phyloP scores from a whole-genome alignment of 148 eudicot species.

The Gaultheria prostrata region DNA sequence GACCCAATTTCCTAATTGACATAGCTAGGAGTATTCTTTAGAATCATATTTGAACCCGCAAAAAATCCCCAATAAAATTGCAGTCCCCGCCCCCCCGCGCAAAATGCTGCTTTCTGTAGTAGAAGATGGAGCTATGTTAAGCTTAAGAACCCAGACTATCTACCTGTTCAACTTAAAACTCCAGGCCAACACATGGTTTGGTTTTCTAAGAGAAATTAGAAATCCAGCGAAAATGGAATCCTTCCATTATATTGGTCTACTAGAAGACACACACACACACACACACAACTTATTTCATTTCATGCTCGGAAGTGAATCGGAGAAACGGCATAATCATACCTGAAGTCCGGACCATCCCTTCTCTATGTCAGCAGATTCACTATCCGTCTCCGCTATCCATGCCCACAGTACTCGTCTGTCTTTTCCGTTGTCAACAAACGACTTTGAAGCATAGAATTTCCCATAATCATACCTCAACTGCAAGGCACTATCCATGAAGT shows the following conservation, averaged over 20 bases:
- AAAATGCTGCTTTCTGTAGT: not conserved
- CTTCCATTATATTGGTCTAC: not conserved
- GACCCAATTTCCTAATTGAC: not conserved
- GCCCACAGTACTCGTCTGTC: constrained; percentile 26
- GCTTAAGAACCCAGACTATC: not conserved
- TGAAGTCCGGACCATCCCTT: constrained; percentile 33
- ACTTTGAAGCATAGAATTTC: constrained; percentile 29
- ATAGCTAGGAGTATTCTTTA: not conserved
- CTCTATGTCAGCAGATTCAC: constrained; percentile 15
- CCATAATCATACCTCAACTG: constrained; percentile 28
- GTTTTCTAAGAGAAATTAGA: not conserved
- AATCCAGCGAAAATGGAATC: not conserved
- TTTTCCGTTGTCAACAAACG: constrained; percentile 21
- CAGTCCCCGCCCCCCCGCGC: too few relatives aligned
- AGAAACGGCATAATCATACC: constrained; percentile 12
- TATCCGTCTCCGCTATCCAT: constrained; percentile 25
- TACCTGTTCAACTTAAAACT: not conserved
- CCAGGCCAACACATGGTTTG: not conserved
- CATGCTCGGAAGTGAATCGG: not conserved
- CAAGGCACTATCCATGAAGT: not conserved
- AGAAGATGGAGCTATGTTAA: not conserved
- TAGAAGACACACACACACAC: not conserved
- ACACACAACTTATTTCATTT: not conserved
- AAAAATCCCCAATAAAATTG: not conserved
- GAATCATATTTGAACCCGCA: not conserved